Evolutionary conservation across 192 early-diverging fungal genomes (phyloP).

Genomic region (Coemansia sp.): DNA sequence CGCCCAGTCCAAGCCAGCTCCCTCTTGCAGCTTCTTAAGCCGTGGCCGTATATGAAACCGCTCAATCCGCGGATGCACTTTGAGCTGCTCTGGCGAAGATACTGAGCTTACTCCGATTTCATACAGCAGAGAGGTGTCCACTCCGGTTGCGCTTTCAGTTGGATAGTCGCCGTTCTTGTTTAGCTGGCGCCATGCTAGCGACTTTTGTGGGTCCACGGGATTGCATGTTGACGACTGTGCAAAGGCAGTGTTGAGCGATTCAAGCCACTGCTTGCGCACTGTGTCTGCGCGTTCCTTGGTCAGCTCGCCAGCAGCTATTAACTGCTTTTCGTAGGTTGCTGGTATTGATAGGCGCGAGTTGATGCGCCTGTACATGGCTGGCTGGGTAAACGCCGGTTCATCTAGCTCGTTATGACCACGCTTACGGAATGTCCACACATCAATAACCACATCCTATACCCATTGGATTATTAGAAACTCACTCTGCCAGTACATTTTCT

Average conservation of each 20-base stretch:
- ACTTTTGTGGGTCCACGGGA: slow-evolving; percentile 15
- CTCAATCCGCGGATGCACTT: slow-evolving; percentile 77
- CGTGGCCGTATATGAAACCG: slow-evolving; percentile 91
- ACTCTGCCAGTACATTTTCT: too few relatives aligned
- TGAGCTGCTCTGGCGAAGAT: slow-evolving; percentile 56
- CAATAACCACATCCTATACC: slow-evolving; percentile 79
- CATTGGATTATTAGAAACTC: too few relatives aligned
- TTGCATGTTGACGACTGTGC: slow-evolving; percentile 25
- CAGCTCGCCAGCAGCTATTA: slow-evolving; percentile 24
- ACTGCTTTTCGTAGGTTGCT: slow-evolving; percentile 70
- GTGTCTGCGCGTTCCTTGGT: slow-evolving; percentile 18
- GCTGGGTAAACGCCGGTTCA: slow-evolving; percentile 95
- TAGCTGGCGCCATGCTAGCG: slow-evolving; percentile 23
- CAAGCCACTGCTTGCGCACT: slow-evolving; percentile 21
- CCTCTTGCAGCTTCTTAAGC: slow-evolving; percentile 66
- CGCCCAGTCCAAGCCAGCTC: slow-evolving; percentile 86
- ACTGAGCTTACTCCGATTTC: slow-evolving; percentile 79
- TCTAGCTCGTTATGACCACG: slow-evolving; percentile 97
- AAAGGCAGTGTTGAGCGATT: slow-evolving; percentile 34
- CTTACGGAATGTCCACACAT: slow-evolving; percentile 90
- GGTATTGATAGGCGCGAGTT: slow-evolving; percentile 76
- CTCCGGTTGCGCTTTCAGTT: slow-evolving; percentile 56
- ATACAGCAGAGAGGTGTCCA: slow-evolving; percentile 58
- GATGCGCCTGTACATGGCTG: slow-evolving; percentile 90
- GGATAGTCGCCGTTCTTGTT: slow-evolving; percentile 9